Evolutionary conservation across 805 yeast genomes (phyloP).

Genomic region (Metschnikowia shivogae): DNA sequence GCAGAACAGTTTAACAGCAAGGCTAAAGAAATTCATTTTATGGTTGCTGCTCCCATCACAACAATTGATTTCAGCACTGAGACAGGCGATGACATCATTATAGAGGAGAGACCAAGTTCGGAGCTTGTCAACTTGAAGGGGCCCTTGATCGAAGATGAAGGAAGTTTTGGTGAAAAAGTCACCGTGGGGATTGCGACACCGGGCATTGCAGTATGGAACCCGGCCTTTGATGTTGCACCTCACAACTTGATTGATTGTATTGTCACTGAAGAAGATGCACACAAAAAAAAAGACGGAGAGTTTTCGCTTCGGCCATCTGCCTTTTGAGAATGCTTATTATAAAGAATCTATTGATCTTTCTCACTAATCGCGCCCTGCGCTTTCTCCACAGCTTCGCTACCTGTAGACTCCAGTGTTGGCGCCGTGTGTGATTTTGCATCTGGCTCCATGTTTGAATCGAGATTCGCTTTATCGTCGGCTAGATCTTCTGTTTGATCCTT

Average conservation of each 20-base stretch:
- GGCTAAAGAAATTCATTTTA: slow-evolving; percentile 60
- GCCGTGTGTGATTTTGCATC: no score
- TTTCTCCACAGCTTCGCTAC: neutral
- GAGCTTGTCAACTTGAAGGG: slow-evolving; percentile 81
- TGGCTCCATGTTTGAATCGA: no score
- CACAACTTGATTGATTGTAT: slow-evolving; percentile 78
- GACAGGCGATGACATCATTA: slow-evolving; percentile 70
- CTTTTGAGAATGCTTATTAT: neutral
- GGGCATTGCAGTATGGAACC: slow-evolving; percentile 88
- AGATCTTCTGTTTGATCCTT: no score
- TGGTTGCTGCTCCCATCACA: slow-evolving; percentile 94
- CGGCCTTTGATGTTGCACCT: slow-evolving; percentile 93
- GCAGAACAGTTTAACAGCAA: slow-evolving; percentile 46
- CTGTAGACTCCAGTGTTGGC: neutral
- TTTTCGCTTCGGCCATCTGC: slow-evolving; percentile 6
- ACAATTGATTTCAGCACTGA: slow-evolving; percentile 71
- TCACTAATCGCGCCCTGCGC: neutral
- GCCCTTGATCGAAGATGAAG: slow-evolving; percentile 25
- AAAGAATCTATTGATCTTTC: neutral
- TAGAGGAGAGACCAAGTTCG: slow-evolving; percentile 80
- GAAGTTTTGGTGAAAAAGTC: slow-evolving; percentile 31
- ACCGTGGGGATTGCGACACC: slow-evolving; percentile 82
- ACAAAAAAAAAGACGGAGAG: slow-evolving; percentile 8
- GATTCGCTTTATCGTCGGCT: no score
- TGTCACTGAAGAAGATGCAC: slow-evolving; percentile 63